Percentiles rank a stretch among this genome's conserved stretches.
Conservation (phyloP, 306 rosid species). For the Chamaecrista fasciculata region DNA sequence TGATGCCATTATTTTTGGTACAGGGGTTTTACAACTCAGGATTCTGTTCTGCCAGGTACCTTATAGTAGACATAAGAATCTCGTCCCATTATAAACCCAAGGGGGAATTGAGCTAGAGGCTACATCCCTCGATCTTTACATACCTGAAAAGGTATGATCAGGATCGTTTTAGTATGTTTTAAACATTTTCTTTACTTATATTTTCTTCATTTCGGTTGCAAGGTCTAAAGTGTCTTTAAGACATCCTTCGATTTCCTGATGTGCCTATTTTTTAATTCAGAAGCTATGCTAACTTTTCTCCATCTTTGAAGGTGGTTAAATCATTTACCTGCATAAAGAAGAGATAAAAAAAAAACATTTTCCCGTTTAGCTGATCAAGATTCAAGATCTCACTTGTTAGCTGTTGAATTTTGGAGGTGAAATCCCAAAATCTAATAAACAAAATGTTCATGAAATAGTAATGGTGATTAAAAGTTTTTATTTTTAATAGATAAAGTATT, state of each 20-base stretch:
- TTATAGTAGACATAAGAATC: not conserved
- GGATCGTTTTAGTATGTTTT: not conserved
- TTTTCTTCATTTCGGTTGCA: not conserved
- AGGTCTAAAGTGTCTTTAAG: not conserved
- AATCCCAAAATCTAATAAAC: no score
- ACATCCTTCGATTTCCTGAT: not conserved
- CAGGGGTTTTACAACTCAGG: constrained; percentile 17
- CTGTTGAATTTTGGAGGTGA: no score
- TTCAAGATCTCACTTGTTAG: no score
- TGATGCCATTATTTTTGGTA: constrained; percentile 7
- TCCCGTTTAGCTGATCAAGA: no score
- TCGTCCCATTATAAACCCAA: not conserved
- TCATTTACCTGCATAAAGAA: no score
- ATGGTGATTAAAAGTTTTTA: no score
- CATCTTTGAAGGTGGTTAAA: not conserved
- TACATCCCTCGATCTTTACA: not conserved
- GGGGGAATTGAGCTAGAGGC: not conserved
- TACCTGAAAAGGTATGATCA: not conserved
- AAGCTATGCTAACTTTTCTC: not conserved
- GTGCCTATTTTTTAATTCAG: not conserved
- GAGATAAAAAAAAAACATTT: no score
- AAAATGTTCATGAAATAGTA: no score
- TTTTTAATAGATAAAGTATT: no score
- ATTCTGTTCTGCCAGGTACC: constrained; percentile 8
- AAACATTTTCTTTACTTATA: not conserved